A percentile compares a stretch with the other conserved stretches of the same genome.
phyloP scores from a whole-genome alignment of 768 basidiomycete species.

The Russula ochroleuca region DNA sequence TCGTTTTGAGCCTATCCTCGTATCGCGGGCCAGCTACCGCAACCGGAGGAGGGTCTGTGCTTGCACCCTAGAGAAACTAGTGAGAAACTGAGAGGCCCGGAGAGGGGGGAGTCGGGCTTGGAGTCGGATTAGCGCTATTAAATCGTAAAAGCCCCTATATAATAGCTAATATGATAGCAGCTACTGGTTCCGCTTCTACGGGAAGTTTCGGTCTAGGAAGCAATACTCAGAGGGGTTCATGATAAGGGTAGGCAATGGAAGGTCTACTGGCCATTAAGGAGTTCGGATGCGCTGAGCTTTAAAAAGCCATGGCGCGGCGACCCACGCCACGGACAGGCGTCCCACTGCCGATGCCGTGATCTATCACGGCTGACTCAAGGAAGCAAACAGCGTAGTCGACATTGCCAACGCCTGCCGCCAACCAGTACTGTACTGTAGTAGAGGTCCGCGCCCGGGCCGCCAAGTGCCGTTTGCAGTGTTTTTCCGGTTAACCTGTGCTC shows the following conservation, averaged over 20 bases:
- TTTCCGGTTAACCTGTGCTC: too few species aligned
- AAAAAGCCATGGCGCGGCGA: too few species aligned
- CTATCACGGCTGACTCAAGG: neutral
- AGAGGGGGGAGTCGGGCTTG: constrained; percentile 50
- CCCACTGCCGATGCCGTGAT: too few species aligned
- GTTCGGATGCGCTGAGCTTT: too few species aligned
- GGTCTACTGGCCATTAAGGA: neutral
- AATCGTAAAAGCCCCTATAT: constrained; percentile 88
- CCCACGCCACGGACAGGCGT: too few species aligned
- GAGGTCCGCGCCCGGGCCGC: too few species aligned
- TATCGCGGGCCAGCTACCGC: constrained; percentile 63
- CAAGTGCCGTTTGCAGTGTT: too few species aligned
- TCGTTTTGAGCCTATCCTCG: constrained; percentile 45
- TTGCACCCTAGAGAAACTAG: constrained; percentile 55
- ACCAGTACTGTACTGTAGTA: too few species aligned
- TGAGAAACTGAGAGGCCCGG: constrained; percentile 53
- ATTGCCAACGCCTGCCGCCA: too few species aligned
- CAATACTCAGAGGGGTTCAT: constrained; percentile 36
- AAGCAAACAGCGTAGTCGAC: too few species aligned
- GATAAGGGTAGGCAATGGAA: constrained; percentile 25
- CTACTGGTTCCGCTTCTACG: constrained; percentile 42
- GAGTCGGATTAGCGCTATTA: constrained; percentile 75
- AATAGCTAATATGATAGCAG: constrained; percentile 54
- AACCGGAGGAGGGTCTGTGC: constrained; percentile 34
- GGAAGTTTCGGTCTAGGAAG: too few species aligned